phyloP scores from a whole-genome alignment of 306 rosid species.

The Bauhinia variegata region DNA sequence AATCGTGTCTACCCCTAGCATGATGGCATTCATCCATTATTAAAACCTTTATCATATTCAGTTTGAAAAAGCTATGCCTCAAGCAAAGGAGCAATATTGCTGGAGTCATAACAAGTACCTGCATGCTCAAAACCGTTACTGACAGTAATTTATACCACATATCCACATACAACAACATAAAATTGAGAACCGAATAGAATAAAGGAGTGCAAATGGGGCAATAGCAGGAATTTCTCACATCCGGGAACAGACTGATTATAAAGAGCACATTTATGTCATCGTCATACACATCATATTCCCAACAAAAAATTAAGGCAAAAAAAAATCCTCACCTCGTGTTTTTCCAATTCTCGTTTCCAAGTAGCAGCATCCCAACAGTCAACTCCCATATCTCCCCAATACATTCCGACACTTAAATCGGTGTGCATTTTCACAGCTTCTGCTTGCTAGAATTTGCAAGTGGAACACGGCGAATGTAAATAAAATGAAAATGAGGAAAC shows the following conservation, averaged over 20 bases:
- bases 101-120: conserved; percentile 95
- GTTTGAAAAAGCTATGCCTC: conserved; percentile 69
- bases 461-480: conserved; percentile 1
- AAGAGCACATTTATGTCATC: conserved; percentile 11
- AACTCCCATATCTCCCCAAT: conserved; percentile 78
- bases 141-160: conserved; percentile 1
- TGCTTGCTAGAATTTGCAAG: conserved; percentile 67
- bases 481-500: neutral
- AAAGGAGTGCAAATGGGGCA: neutral
- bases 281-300: neutral
- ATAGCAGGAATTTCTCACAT: conserved; percentile 1
- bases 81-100: conserved; percentile 66
- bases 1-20: conserved; percentile 67
- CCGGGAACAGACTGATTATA: neutral
- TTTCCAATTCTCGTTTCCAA: conserved; percentile 60
- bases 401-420: conserved; percentile 71
- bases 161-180: neutral
- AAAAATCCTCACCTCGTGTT: conserved; percentile 62
- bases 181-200: neutral
- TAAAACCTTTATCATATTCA: conserved; percentile 75
- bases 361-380: conserved; percentile 63
- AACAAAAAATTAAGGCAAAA: conserved; percentile 12
- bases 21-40: conserved; percentile 93
- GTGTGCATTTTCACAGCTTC: conserved; percentile 62
- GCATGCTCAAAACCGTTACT: conserved; percentile 28